These are phyloP conservation scores for Botryotinia globosa DNA, from an alignment of 2,329 filamentous ascomycete species.

Conservation along the genomic window DNA sequence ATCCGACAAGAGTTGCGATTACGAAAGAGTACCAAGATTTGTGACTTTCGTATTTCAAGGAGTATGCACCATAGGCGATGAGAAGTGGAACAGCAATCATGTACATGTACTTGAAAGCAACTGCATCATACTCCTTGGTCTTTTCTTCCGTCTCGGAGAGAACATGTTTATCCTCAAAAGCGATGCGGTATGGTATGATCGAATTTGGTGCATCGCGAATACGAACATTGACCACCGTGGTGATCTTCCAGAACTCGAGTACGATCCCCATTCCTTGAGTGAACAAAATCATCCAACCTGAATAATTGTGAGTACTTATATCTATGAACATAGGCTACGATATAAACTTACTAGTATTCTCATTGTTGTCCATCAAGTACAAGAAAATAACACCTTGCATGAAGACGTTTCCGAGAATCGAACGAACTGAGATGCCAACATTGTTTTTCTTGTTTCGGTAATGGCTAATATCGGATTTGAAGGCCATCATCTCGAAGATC, in stretches of 20 bases:
- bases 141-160: conserved; percentile 94
- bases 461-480: conserved; percentile 95
- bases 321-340: neutral
- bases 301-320: conserved; percentile 37
- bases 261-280: conserved; percentile 69
- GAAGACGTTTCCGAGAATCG: conserved; percentile 94
- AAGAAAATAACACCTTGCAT: conserved; percentile 97
- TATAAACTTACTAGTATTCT: conserved; percentile 66
- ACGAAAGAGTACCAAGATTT: conserved; percentile 98
- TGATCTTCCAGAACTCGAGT: conserved; percentile 90
- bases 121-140: conserved; percentile 97
- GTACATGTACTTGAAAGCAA: conserved; percentile 97
- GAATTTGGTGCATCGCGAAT: conserved; percentile 68
- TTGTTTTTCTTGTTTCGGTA: conserved; percentile 99
- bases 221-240: conserved; percentile 87
- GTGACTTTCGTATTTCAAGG: conserved; percentile 86
- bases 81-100: conserved; percentile 85
- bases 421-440: conserved; percentile 91
- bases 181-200: conserved; percentile 72
- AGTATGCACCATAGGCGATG: conserved; percentile 86
- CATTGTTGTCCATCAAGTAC: conserved; percentile 94
- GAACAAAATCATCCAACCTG: conserved; percentile 88
- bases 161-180: conserved; percentile 95
- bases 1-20: conserved; percentile 91
- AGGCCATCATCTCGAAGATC: conserved; percentile 92